Evolutionary conservation across 169 alveolate genomes (phyloP).

Genomic region (Theileria annulata): DNA sequence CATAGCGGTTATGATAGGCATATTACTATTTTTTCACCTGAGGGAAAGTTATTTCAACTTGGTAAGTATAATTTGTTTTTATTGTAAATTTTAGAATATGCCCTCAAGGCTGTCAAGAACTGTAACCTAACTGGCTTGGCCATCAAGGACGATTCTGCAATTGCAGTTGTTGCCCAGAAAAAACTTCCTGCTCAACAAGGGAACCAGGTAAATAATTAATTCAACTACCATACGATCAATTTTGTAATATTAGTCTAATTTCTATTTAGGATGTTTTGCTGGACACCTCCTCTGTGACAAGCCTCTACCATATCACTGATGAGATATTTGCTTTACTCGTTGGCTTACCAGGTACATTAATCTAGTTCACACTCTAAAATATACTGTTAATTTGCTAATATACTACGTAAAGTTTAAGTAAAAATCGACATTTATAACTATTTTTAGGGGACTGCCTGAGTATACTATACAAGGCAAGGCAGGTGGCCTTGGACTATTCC

Average conservation of each 20-base stretch:
- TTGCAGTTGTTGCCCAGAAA: conserved; percentile 92
- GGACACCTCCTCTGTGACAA: conserved; percentile 76
- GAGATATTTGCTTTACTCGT: conserved; percentile 76
- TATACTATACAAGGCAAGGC: conserved; percentile 85
- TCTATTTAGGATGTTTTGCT: conserved; percentile 78
- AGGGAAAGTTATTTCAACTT: conserved; percentile 95
- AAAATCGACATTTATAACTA: not conserved
- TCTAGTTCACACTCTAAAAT: not conserved
- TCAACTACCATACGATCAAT: not conserved
- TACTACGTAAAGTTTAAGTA: not conserved
- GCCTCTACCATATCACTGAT: conserved; percentile 78
- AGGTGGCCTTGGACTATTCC: conserved; percentile 87
- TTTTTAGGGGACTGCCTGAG: conserved; percentile 80
- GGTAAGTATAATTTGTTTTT: conserved; percentile 66
- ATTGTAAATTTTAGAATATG: conserved; percentile 85
- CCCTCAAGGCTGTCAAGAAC: conserved; percentile 95
- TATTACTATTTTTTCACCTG: conserved; percentile 97
- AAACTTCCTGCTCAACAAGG: conserved; percentile 88
- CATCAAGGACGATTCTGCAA: conserved; percentile 93
- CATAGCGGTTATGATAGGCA: conserved; percentile 89
- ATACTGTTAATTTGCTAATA: not conserved
- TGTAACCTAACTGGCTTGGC: conserved; percentile 95
- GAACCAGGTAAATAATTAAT: conserved; percentile 52
- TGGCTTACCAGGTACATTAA: conserved; percentile 79
- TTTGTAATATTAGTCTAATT: not conserved